Base-by-base conservation (phyloP, 2,329 filamentous ascomycete genomes). In the Cladosporium halotolerans region DNA sequence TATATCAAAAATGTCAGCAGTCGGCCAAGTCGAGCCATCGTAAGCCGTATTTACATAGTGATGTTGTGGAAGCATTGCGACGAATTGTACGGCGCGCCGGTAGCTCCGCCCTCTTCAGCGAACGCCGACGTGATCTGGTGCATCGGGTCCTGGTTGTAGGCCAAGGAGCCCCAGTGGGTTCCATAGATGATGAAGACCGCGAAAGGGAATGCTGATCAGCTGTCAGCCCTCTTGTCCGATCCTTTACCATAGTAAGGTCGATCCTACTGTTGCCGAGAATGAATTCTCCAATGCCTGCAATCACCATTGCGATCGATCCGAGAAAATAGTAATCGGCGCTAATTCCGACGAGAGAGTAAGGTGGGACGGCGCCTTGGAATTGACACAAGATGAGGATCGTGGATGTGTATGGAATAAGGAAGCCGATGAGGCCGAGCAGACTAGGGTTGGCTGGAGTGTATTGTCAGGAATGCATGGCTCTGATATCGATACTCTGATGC, bases 131-230 rank as follows among this genome's bases (percentile, higher is more conserved):
- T 42, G 38, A 58, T 56, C 33, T 59, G 50, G 47, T 61, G 55
- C n/a, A 56, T 53, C 3, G 62, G 60, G 36, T 65, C 62, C 38
- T 60, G 53, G 9, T 54, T 54, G 56, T 65, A 65, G 9, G 58
- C 63, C 7, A 65, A 55, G 31, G 52, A 55, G 36, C 56, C 48
- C 63, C 62, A 65, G 52, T 65, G 62, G 38, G 43, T 54, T 28
- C 63, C 63, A 53, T 60, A 66, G 51, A 61, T 59, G 52, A 64
- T 50, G 47, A 66, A 66, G 38, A 66, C 61, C 23, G 61, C 56
- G 45, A 63, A 60, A 0, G 63, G 62, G 43, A 64, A 64, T 9
- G 63, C 51, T 53, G 18, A 9, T 16, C 6, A 16, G 1, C 7
- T 9, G 44, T 53, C 34, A 53, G 38, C n/a, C 16, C 4, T 36